Conservation (phyloP, 768 basidiomycete species). For the Pholiota conissans region DNA sequence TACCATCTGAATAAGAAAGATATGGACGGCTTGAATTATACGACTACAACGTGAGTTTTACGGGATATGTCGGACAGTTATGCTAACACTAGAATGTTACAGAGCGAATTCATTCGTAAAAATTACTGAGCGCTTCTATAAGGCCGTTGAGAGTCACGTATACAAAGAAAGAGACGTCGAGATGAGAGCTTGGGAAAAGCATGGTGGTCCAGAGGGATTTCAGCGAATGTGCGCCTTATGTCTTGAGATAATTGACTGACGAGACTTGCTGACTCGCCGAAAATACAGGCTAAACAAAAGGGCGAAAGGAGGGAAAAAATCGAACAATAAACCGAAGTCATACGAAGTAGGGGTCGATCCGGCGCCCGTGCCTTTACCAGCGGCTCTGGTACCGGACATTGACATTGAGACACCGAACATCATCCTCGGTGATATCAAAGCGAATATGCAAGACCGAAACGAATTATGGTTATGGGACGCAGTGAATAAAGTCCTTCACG, state of each 20-base stretch:
- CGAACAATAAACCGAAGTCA: no score
- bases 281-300: neutral
- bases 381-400: neutral
- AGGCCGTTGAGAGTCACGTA: neutral
- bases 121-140: neutral
- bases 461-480: neutral
- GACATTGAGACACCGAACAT: neutral
- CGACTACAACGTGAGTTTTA: neutral
- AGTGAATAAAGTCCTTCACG: neutral
- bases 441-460: neutral
- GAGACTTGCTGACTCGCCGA: no score
- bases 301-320: no score
- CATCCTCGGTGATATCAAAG: neutral
- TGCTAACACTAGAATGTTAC: no score
- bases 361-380: no score
- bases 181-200: slow-evolving; percentile 1
- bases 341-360: no score
- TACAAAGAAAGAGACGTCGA: slow-evolving; percentile 3
- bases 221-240: neutral
- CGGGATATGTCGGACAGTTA: no score
- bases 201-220: neutral
- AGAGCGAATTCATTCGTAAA: neutral
- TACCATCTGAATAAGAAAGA: neutral
- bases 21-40: neutral
- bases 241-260: neutral